Conservation (phyloP, 257 asterid species). For the Haberlea rhodopensis region DNA sequence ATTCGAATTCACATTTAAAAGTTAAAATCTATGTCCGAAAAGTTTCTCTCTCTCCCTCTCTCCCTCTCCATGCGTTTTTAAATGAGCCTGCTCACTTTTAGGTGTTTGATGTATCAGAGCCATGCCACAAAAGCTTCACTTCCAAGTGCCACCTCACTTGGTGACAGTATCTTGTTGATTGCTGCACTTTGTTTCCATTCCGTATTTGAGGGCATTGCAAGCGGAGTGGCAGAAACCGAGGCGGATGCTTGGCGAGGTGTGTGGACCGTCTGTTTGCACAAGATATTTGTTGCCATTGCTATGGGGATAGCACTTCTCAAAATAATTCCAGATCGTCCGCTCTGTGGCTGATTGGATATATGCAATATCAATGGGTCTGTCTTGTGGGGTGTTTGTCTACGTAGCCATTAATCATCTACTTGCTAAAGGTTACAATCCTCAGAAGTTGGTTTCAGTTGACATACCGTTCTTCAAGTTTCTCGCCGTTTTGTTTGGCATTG, state of each 20-base stretch:
- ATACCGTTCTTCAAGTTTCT: conserved; percentile 52
- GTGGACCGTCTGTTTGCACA: conserved; percentile 86
- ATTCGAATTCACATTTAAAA: conserved; percentile 38
- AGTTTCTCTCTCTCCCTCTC: neutral
- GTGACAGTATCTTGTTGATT: conserved; percentile 67
- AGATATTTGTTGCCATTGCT: conserved; percentile 84
- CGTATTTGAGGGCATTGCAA: conserved; percentile 88
- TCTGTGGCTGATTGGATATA: conserved; percentile 80
- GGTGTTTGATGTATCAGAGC: too few species aligned
- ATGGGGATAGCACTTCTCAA: conserved; percentile 95
- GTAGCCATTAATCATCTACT: conserved; percentile 81
- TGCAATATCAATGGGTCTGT: conserved; percentile 86
- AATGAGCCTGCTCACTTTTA: neutral
- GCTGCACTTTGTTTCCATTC: conserved; percentile 84
- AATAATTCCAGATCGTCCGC: conserved; percentile 84
- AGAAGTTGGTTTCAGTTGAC: conserved; percentile 38
- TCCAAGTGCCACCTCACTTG: conserved; percentile 50
- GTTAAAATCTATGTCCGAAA: conserved; percentile 25
- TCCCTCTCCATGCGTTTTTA: neutral
- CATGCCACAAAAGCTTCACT: conserved; percentile 38
- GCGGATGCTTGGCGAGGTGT: conserved; percentile 88
- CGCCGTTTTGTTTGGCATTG: conserved; percentile 71
- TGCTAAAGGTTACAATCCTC: conserved; percentile 63
- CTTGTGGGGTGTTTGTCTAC: conserved; percentile 82
- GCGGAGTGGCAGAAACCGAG: conserved; percentile 76